A percentile compares a stretch with the other conserved stretches of the same genome.
These are phyloP conservation scores for Pulveroboletus sp. DNA, from an alignment of 768 basidiomycete genomes.

Conservation along the genomic window DNA sequence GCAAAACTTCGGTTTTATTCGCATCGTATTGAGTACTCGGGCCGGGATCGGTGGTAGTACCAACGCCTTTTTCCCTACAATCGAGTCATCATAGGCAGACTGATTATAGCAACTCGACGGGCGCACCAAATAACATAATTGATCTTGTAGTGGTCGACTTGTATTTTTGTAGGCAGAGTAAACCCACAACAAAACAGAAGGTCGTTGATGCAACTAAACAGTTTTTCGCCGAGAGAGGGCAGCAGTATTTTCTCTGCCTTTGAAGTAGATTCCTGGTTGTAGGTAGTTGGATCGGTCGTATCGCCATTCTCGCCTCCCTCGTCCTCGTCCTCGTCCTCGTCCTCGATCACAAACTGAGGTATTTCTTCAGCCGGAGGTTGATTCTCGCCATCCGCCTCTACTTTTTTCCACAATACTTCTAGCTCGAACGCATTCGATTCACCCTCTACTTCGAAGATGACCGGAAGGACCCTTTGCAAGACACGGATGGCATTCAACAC, in stretches of 20 bases:
- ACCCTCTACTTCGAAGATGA: constrained; percentile 80
- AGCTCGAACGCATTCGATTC: constrained; percentile 72
- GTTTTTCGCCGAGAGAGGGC: constrained; percentile 78
- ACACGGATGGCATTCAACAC: constrained; percentile 91
- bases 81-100: constrained; percentile 4
- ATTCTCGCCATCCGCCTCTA: constrained; percentile 43
- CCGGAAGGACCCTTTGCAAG: constrained; percentile 83
- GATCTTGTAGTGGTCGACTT: constrained; percentile 78
- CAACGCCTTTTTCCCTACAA: constrained; percentile 90
- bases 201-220: constrained; percentile 80
- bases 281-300: constrained; percentile 21
- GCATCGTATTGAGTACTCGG: constrained; percentile 61
- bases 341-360: constrained; percentile 88
- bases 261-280: constrained; percentile 18
- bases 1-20: constrained; percentile 87
- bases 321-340: constrained; percentile 61
- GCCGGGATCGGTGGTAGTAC: constrained; percentile 76
- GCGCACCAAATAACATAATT: constrained; percentile 86
- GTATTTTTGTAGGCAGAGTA: constrained; percentile 75
- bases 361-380: constrained; percentile 23
- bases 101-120: constrained; percentile 2
- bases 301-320: constrained; percentile 38
- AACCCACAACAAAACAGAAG: constrained; percentile 93
- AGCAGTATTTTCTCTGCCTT: constrained; percentile 46
- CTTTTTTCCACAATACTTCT: constrained; percentile 80